A percentile compares a stretch with the other conserved stretches of the same genome.
Conservation (phyloP, 139 green algal species). For the Diplosphaera chodatii region DNA sequence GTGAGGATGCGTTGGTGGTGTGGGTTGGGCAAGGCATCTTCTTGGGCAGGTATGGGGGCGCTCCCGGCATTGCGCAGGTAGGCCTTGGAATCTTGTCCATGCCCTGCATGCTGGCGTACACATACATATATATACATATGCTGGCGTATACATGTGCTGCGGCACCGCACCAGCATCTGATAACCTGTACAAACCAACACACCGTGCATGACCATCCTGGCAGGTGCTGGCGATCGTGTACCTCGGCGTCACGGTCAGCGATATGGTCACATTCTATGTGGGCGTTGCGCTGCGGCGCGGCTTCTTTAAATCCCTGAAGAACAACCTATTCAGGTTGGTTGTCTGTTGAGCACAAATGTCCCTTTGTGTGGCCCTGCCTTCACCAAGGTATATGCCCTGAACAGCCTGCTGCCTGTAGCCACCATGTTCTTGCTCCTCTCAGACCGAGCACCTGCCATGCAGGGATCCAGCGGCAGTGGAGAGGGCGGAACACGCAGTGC, state of each 20-base stretch:
- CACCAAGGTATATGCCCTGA: neutral
- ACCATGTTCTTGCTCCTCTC: too few species aligned
- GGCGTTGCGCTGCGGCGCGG: constrained; percentile 8
- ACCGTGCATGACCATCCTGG: too few species aligned
- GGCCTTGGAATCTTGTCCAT: too few species aligned
- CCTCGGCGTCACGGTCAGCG: constrained; percentile 14
- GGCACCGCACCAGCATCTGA: neutral
- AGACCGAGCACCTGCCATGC: neutral
- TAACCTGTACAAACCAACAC: neutral
- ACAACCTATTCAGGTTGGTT: constrained; percentile 6
- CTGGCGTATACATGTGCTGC: too few species aligned
- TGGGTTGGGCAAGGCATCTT: constrained; percentile 19
- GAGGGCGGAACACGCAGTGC: constrained; percentile 5
- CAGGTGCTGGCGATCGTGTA: constrained; percentile 19
- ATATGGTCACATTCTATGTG: constrained; percentile 17
- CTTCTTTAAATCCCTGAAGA: constrained; percentile 12
- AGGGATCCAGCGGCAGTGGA: constrained; percentile 13
- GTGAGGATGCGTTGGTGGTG: constrained; percentile 27
- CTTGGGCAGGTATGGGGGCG: constrained; percentile 11
- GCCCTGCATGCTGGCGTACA: too few species aligned
- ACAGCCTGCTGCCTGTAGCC: too few species aligned
- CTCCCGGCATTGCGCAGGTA: neutral
- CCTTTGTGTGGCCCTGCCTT: too few species aligned
- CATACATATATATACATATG: too few species aligned
- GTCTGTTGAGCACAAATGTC: too few species aligned